Evolutionary conservation across 371 early-diverging fungal genomes (phyloP).

Genomic region (Chytridium lagenaria): DNA sequence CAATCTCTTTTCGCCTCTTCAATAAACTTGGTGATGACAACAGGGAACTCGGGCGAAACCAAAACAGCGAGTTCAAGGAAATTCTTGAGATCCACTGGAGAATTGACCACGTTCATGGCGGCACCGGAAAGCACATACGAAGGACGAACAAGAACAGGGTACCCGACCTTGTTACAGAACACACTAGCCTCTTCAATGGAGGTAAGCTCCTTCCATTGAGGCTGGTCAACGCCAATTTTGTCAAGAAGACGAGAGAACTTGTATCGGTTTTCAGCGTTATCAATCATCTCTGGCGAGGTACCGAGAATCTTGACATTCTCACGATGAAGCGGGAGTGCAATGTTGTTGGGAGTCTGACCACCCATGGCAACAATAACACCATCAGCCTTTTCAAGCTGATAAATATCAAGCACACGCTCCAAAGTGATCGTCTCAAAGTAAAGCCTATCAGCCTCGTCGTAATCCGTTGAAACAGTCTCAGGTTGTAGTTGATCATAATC

Average conservation of each 20-base stretch:
- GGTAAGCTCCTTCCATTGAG: slow-evolving; percentile 91
- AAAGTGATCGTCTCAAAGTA: slow-evolving; percentile 93
- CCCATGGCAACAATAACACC: slow-evolving; percentile 94
- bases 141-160: slow-evolving; percentile 93
- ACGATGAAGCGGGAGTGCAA: slow-evolving; percentile 84
- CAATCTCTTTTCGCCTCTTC: slow-evolving; percentile 95
- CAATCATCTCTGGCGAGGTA: slow-evolving; percentile 92
- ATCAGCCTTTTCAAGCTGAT: slow-evolving; percentile 79
- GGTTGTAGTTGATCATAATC: slow-evolving; percentile 97
- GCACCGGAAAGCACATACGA: slow-evolving; percentile 96
- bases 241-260: slow-evolving; percentile 95
- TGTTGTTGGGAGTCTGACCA: slow-evolving; percentile 97
- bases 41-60: slow-evolving; percentile 92
- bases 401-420: slow-evolving; percentile 93
- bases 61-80: slow-evolving; percentile 85
- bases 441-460: slow-evolving; percentile 92
- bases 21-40: slow-evolving; percentile 95
- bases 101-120: slow-evolving; percentile 94
- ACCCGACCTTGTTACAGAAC: slow-evolving; percentile 87
- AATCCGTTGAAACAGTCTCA: slow-evolving; percentile 96
- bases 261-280: slow-evolving; percentile 93
- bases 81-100: slow-evolving; percentile 74
- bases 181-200: slow-evolving; percentile 78
- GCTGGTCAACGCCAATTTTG: slow-evolving; percentile 94
- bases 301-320: slow-evolving; percentile 89